Conservation (phyloP, 2,329 filamentous ascomycete species). For the Zalaria sp. region DNA sequence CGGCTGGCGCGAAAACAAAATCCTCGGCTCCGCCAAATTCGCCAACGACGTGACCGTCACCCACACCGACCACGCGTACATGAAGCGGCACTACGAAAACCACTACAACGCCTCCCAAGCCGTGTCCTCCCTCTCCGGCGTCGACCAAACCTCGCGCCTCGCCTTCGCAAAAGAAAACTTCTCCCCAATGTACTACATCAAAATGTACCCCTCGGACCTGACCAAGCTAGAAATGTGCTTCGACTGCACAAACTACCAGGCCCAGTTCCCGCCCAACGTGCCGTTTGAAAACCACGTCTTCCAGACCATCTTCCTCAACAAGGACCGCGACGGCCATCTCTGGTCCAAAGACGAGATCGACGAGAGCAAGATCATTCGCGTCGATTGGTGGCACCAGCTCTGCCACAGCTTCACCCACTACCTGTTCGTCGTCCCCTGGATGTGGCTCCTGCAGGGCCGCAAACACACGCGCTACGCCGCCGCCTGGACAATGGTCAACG, state of each 20-base stretch:
- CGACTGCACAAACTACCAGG: constrained; percentile 63
- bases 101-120: constrained; percentile 36
- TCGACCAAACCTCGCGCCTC: constrained; percentile 28
- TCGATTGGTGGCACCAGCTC: constrained; percentile 56
- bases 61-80: constrained; percentile 50
- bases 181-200: constrained; percentile 52
- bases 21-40: constrained; percentile 58
- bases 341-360: constrained; percentile 49
- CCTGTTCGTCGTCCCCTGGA: constrained; percentile 50
- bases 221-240: constrained; percentile 50
- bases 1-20: constrained; percentile 46
- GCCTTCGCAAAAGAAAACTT: constrained; percentile 36
- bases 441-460: constrained; percentile 58
- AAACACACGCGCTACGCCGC: constrained; percentile 50
- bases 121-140: constrained; percentile 25
- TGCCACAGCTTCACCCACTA: constrained; percentile 52
- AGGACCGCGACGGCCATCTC: constrained; percentile 36
- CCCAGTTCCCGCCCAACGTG: constrained; percentile 46
- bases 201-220: constrained; percentile 41
- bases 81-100: constrained; percentile 55
- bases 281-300: constrained; percentile 50
- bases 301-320: constrained; percentile 55
- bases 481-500: constrained; percentile 56
- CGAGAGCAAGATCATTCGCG: constrained; percentile 44
- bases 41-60: constrained; percentile 59